These are phyloP conservation scores for Mycena haematopus DNA, from an alignment of 768 basidiomycete species.

Conservation along the genomic window DNA sequence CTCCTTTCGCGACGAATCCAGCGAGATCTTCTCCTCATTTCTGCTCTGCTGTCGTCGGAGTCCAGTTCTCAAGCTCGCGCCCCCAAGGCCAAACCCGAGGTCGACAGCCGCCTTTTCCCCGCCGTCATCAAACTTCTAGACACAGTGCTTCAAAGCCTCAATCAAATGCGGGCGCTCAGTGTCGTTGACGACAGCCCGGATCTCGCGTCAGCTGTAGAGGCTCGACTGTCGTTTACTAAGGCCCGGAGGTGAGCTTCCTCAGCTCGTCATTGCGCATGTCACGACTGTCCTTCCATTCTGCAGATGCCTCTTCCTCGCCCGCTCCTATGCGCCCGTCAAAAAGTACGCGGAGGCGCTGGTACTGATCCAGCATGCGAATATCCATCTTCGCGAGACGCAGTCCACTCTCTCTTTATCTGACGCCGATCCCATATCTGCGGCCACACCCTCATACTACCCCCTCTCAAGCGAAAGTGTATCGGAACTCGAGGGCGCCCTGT, in stretches of 20 bases:
- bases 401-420: constrained; percentile 57
- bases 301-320: constrained; percentile 79
- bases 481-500: constrained; percentile 58
- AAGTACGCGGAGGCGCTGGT: constrained; percentile 76
- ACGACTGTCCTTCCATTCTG: neutral
- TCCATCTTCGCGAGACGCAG: constrained; percentile 78
- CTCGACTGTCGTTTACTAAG: constrained; percentile 74
- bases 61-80: constrained; percentile 33
- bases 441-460: constrained; percentile 59
- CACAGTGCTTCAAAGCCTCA: constrained; percentile 82
- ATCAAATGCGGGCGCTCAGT: constrained; percentile 82
- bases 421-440: constrained; percentile 51
- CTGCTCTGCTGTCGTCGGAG: constrained; percentile 61
- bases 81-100: constrained; percentile 44
- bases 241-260: constrained; percentile 65
- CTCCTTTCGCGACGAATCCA: constrained; percentile 87
- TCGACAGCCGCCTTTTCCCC: constrained; percentile 79
- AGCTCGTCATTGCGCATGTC: constrained; percentile 7
- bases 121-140: constrained; percentile 90
- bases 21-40: constrained; percentile 84
- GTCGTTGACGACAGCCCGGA: constrained; percentile 91
- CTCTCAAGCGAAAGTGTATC: constrained; percentile 52
- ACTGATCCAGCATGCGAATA: constrained; percentile 71
- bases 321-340: constrained; percentile 73
- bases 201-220: constrained; percentile 79